Percentiles rank a stretch among this genome's conserved stretches.
These are phyloP conservation scores for Cladophialophora psammophila DNA, from an alignment of 2,329 filamentous ascomycete species.

Conservation along the genomic window DNA sequence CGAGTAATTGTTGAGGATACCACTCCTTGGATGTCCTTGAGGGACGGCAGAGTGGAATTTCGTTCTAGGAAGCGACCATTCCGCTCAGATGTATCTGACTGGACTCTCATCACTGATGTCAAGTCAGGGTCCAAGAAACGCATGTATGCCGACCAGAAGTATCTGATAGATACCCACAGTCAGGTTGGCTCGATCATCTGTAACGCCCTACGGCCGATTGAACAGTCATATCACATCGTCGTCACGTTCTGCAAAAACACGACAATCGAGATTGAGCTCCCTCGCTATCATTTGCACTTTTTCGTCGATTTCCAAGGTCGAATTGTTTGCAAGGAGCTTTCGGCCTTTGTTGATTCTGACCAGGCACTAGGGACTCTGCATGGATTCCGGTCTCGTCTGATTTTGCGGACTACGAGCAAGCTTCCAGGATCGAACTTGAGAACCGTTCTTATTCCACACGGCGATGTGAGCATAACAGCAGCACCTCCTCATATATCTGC, in stretches of 20 bases:
- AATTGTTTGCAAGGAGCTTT: conserved; percentile 33
- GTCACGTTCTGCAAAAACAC: conserved; percentile 40
- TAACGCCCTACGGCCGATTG: conserved; percentile 49
- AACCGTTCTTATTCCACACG: conserved; percentile 42
- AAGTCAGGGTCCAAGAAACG: not conserved
- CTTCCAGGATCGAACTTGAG: conserved; percentile 15
- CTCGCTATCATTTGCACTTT: conserved; percentile 48
- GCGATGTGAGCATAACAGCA: conserved; percentile 27
- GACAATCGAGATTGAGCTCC: conserved; percentile 47
- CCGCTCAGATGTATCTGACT: conserved; percentile 41
- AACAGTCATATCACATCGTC: conserved; percentile 48
- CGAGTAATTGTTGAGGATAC: conserved; percentile 49
- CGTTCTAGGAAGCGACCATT: conserved; percentile 43
- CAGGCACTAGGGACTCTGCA: conserved; percentile 59
- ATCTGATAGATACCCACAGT: conserved; percentile 49
- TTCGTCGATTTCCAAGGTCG: conserved; percentile 40
- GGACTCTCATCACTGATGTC: conserved; percentile 38
- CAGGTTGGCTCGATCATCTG: conserved; percentile 45
- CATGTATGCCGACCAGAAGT: conserved; percentile 17
- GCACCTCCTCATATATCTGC: conserved; percentile 35
- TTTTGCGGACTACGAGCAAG: conserved; percentile 48
- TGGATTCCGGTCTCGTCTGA: conserved; percentile 59
- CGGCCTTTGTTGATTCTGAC: conserved; percentile 49
- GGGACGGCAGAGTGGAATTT: conserved; percentile 44
- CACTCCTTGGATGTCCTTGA: conserved; percentile 58